Conservation (phyloP, 2,329 filamentous ascomycete species). For the Colletotrichum siamense region DNA sequence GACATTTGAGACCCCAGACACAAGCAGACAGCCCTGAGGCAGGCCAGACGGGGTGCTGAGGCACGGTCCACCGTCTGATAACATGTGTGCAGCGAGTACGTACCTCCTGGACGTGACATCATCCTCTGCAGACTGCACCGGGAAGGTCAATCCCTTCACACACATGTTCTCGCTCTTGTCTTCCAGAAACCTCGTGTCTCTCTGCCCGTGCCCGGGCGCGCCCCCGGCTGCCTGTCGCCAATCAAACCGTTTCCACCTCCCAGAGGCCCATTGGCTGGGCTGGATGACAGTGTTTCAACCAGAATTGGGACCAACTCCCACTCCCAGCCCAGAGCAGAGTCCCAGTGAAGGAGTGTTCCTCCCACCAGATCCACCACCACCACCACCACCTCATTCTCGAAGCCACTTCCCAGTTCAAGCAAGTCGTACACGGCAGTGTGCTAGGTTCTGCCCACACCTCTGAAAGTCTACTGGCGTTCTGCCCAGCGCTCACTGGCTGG, state of each 20-base stretch:
- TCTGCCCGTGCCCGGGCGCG: slow-evolving; percentile 7
- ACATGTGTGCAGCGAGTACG: neutral
- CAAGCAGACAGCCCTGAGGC: neutral
- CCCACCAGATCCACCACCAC: neutral
- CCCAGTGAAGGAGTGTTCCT: neutral
- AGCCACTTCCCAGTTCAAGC: slow-evolving; percentile 5
- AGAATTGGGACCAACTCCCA: slow-evolving; percentile 15
- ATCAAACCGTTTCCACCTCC: slow-evolving; percentile 21
- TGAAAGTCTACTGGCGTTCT: neutral
- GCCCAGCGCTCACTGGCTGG: neutral
- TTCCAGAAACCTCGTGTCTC: slow-evolving; percentile 20
- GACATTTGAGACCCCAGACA: neutral
- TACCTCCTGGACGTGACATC: slow-evolving; percentile 5
- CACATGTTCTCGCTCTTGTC: slow-evolving; percentile 5
- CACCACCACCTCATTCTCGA: neutral
- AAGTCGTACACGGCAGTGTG: neutral
- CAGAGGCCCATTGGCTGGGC: slow-evolving; percentile 1
- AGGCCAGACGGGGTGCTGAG: neutral
- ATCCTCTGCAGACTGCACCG: neutral
- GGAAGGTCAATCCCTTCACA: slow-evolving; percentile 1
- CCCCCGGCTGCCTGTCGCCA: slow-evolving; percentile 6
- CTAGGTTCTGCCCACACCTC: neutral
- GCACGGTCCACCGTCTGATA: neutral
- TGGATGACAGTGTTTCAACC: slow-evolving; percentile 17
- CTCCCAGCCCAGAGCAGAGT: neutral